Base-by-base conservation (phyloP, 75 land plant genomes). In the Adiantum capillusveneris region DNA sequence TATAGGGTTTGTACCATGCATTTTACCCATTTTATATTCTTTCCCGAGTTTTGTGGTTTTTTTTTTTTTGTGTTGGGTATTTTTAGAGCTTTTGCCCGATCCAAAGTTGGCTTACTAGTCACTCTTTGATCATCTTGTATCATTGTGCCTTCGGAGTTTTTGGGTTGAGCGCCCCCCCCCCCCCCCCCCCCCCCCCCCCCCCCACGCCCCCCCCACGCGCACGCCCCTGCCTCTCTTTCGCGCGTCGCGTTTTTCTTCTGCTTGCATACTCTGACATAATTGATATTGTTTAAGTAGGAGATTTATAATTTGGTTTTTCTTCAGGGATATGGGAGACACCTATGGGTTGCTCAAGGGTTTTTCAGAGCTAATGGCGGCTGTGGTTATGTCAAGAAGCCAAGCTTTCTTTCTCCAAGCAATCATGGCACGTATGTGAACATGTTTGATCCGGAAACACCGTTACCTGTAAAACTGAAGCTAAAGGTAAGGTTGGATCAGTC, bases 331-430 rank as follows among this genome's bases (percentile, higher is more conserved):
- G 93, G 89, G 0, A 81, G 70, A 51, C 68, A 65, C 17, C 81
- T 88, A 29, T 85, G 89, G 89, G 46, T 79, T 39, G 88, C 74
- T 70, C 88, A 85, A 19, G 93, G 93, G 3, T 78, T 85, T 68
- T 88, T 88, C 53, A 79, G 75, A 52, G 76, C 81, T 0, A 88
- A 88, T 75, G 93, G 93, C 39, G 82, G 83, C 0, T 87, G 92
- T 72, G 92, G 92, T 1, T 87, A 87, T 62, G 74, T 87, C 31
- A 78, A 72, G 41, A 88, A 88, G 51, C 93, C 93, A 1, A 72
- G 61, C 16, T 56, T 85, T 69, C 60, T 88, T 21, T 62, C 79
- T 24, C 64, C 53, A 26, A 48, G 34, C 63, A 26, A 25, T 31
- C 21, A 45, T 36, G 79, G 65, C 49, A 44, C 70, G 18, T 17